Conservation (phyloP, 2,329 filamentous ascomycete species). For the Clarireedia paspali region DNA sequence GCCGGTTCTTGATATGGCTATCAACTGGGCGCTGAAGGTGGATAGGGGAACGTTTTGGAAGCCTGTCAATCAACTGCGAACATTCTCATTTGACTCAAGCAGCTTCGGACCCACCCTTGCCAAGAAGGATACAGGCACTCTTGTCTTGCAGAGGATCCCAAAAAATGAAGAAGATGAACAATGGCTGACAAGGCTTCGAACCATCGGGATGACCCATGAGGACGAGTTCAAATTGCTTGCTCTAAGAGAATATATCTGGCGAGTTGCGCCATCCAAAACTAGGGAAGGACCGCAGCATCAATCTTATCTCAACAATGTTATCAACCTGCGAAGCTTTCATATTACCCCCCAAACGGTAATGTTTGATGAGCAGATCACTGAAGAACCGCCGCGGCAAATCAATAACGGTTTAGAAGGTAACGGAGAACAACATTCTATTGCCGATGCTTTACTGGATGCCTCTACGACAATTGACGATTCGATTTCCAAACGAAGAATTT, state of each 20-base stretch:
- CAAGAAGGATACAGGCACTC: slow-evolving; percentile 47
- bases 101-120: slow-evolving; percentile 44
- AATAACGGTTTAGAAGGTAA: slow-evolving; percentile 31
- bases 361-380: slow-evolving; percentile 67
- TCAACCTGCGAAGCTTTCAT: slow-evolving; percentile 66
- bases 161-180: slow-evolving; percentile 91
- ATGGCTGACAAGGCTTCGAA: slow-evolving; percentile 80
- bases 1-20: slow-evolving; percentile 73
- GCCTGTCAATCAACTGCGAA: slow-evolving; percentile 59
- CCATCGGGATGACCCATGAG: slow-evolving; percentile 71
- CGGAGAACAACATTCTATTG: slow-evolving; percentile 59
- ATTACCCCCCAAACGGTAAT: slow-evolving; percentile 84
- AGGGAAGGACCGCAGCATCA: slow-evolving; percentile 16
- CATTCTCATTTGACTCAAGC: slow-evolving; percentile 59
- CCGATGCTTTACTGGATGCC: slow-evolving; percentile 85
- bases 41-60: slow-evolving; percentile 88
- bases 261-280: slow-evolving; percentile 62
- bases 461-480: slow-evolving; percentile 78
- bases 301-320: slow-evolving; percentile 57
- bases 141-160: slow-evolving; percentile 52
- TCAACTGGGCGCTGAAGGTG: slow-evolving; percentile 76
- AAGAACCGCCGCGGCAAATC: slow-evolving; percentile 30
- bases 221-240: slow-evolving; percentile 87
- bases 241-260: slow-evolving; percentile 86
- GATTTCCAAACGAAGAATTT: slow-evolving; percentile 44